Percentiles rank a stretch among this genome's conserved stretches.
These are phyloP conservation scores for Lachancea lanzarotensis DNA, from an alignment of 805 yeast genomes.

Conservation along the genomic window DNA sequence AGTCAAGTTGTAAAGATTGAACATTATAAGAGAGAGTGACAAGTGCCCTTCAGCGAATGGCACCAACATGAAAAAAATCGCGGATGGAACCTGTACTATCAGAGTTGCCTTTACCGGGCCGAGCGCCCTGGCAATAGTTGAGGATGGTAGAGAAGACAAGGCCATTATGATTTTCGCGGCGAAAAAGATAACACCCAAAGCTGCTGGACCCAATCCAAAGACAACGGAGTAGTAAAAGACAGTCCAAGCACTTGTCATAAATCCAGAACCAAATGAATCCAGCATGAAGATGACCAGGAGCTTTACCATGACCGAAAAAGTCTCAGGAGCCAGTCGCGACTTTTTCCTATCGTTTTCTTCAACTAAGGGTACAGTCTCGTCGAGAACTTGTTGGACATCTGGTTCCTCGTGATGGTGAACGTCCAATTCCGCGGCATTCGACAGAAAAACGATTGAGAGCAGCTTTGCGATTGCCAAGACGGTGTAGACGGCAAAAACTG, in stretches of 20 bases:
- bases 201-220: constrained; percentile 48
- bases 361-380: constrained; percentile 25
- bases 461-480: constrained; percentile 48
- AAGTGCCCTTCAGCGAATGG: constrained; percentile 40
- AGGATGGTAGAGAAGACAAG: constrained; percentile 70
- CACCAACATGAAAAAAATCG: constrained; percentile 48
- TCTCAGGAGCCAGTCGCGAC: constrained; percentile 33
- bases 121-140: constrained; percentile 51
- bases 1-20: constrained; percentile 53
- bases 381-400: constrained; percentile 16
- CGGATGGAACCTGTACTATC: constrained; percentile 72
- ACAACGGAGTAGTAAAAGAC: constrained; percentile 66
- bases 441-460: constrained; percentile 42
- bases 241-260: constrained; percentile 85
- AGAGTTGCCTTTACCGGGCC: constrained; percentile 81
- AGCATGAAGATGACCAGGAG: constrained; percentile 62
- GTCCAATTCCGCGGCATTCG: constrained; percentile 47
- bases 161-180: constrained; percentile 56
- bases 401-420: constrained; percentile 17
- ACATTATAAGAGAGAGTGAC: constrained; percentile 42
- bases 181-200: constrained; percentile 64
- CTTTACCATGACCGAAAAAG: constrained; percentile 40
- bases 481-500: constrained; percentile 52
- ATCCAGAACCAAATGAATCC: constrained; percentile 84
- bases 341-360: constrained; percentile 7